Evolutionary conservation across 768 basidiomycete genomes (phyloP), one percentile per base, ranked within the genome.

Genomic region (Candolleomyces eurysporus): DNA sequence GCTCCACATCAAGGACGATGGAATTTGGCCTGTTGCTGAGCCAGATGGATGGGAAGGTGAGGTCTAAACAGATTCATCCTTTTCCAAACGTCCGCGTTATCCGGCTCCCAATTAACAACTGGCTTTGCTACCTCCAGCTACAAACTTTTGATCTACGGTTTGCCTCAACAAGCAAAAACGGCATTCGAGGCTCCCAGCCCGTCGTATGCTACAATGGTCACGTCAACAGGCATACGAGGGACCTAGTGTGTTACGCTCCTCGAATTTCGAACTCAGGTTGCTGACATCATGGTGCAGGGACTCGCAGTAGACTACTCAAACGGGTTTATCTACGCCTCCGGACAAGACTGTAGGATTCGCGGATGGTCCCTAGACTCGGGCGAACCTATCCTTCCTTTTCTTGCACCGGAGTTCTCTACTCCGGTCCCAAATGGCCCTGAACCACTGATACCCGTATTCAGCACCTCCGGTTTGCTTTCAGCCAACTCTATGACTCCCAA

Each of bases 311-410:
- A 91, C 64, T 81, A 84, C 0, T 62, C 70, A 8, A 78, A 87
- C 52, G 76, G 83, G 31, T 81, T 87, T 54, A 67, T 93, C 17
- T 90, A 90, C 61, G 86, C 87, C 9, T 87, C 87, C 0, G 90
- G 90, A 10, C 81, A 85, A 63, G 90, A 93, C 70, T 64, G 73
- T 48, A 79, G 78, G 36, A 80, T 92, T 61, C 84, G 88, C 22
- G 82, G 80, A 3, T 92, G 91, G 91, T 89, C 88, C 11, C 69
- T 92, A 9, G 77, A 71, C 16, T 82, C 80, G 8, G 90, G 89
- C 5, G 72, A 72, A 16, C 74, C 74, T 5, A 61, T 87, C 19
- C 22, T 62, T 21, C 66, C 74, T 43, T 31, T 31, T 36, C 32
- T 57, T 39, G 30, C 40, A 17, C 26, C 63, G 17, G 17, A 46